Evolutionary conservation across 495 filamentous ascomycete genomes (phyloP).

Genomic region (Talaromyces ruber): DNA sequence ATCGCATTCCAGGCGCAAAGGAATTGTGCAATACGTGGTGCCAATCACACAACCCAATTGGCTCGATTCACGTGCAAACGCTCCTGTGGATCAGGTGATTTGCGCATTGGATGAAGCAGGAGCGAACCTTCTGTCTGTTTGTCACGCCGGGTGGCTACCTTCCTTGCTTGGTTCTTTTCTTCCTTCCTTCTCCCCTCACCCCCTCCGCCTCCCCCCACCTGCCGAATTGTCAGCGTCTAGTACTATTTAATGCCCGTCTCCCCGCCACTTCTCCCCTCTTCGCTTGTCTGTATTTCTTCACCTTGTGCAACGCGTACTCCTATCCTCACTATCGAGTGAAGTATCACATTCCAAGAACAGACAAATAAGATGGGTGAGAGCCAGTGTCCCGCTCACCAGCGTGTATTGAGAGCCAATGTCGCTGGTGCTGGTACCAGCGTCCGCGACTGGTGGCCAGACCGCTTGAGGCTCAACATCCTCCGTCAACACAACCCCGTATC

Average conservation of each 20-base stretch:
- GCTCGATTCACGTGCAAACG: background rate
- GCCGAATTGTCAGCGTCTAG: background rate
- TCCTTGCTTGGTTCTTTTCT: no score
- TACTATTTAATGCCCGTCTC: background rate
- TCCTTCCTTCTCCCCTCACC: no score
- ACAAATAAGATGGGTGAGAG: constrained; percentile 6
- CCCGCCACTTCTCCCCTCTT: background rate
- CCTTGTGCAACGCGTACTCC: background rate
- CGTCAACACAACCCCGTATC: constrained; percentile 57
- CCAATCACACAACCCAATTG: background rate
- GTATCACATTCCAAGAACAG: background rate
- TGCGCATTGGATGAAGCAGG: background rate
- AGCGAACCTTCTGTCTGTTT: background rate
- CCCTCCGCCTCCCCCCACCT: background rate
- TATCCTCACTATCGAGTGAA: background rate
- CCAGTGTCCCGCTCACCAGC: constrained; percentile 41
- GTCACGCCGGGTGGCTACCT: background rate
- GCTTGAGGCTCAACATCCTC: constrained; percentile 58
- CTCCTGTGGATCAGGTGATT: background rate
- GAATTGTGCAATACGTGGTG: background rate
- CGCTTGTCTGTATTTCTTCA: background rate
- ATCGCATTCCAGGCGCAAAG: background rate
- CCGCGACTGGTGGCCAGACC: constrained; percentile 61
- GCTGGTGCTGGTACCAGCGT: constrained; percentile 55
- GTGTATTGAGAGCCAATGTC: constrained; percentile 34